Percentiles rank a stretch among this genome's conserved stretches.
phyloP scores from a whole-genome alignment of 2,329 filamentous ascomycete species.

The Thermothelomyces thermophilus region DNA sequence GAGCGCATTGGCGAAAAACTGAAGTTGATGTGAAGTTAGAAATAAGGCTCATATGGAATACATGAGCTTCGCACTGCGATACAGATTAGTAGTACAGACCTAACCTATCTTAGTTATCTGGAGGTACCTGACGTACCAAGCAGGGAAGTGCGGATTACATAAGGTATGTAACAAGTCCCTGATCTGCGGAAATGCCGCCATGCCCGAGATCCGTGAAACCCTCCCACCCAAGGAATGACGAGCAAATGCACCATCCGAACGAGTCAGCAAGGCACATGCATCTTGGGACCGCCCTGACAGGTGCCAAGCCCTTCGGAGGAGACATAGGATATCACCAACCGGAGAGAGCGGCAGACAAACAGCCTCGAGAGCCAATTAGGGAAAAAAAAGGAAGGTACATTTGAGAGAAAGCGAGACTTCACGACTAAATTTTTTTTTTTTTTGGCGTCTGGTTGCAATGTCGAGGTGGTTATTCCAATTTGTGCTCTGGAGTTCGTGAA shows the following conservation, averaged over 20 bases:
- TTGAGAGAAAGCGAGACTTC: too few relatives aligned
- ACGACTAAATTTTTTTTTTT: too few relatives aligned
- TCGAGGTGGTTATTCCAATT: too few relatives aligned
- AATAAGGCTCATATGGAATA: neutral
- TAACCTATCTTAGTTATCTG: too few relatives aligned
- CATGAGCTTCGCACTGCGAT: neutral
- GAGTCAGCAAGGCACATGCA: slow-evolving; percentile 24
- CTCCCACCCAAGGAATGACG: slow-evolving; percentile 18
- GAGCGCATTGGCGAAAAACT: neutral
- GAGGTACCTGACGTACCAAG: too few relatives aligned
- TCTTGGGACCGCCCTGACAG: slow-evolving; percentile 21
- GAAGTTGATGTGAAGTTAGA: neutral
- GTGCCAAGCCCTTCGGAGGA: slow-evolving; percentile 9
- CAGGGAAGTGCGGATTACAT: too few relatives aligned
- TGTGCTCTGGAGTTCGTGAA: too few relatives aligned
- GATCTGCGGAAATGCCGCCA: neutral
- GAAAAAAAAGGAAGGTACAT: too few relatives aligned
- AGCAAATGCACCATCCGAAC: slow-evolving; percentile 5
- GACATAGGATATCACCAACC: slow-evolving; percentile 2
- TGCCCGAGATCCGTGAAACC: slow-evolving; percentile 3
- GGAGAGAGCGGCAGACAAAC: slow-evolving; percentile 2
- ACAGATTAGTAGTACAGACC: too few relatives aligned
- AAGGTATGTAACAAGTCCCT: neutral
- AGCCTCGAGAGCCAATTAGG: too few relatives aligned
- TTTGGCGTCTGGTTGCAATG: too few relatives aligned